Base-by-base conservation (phyloP, 371 early-diverging fungal species). In the Dinochytrium kinnereticum region DNA sequence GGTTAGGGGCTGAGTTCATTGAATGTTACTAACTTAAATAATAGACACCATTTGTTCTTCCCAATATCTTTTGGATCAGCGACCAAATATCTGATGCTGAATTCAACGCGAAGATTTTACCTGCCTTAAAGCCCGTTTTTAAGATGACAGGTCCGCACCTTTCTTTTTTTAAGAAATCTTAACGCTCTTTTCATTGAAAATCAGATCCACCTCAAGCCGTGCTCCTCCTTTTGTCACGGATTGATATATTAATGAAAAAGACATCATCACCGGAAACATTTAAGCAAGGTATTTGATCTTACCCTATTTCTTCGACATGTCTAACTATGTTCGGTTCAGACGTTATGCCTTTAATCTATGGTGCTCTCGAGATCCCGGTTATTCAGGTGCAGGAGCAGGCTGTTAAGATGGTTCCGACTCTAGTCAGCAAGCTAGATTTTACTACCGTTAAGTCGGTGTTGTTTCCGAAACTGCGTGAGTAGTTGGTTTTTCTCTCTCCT, bases 341-440 rank as follows among this genome's bases (percentile, higher is more conserved):
- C 75, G 86, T 94, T 10, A 89, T 95, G 91, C 93, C 94, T 0
- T 78, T 93, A 0, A 86, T 93, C 2, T 92, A 93, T 73, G 83
- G 87, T 51, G 88, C 93, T 0, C 82, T 94, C 24, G 90, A 89
- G 67, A 82, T 86, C 13, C 82, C 87, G 15, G 85, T 87, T 5
- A 78, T 87, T 0, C 81, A 85, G n/a, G 90, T 95, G 17, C 94
- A 93, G 74, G 93, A 94, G 67, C 92, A 90, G 68, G 93, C 92
- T 1, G 79, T 94, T 30, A 86, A 89, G 69, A 88, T 88, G 2
- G 83, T 92, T 0, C 92, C 93, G 10, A 64, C 78, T 0, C 76
- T 93, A 40, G 81, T 88, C 1, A 87, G 89, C 34, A 83, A 85
- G 0, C 75, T 94, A 40, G 92, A 92, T 64, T 90, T 91, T 72